Conservation (phyloP, 2,329 filamentous ascomycete species). For the Blumeriella jaapii region DNA sequence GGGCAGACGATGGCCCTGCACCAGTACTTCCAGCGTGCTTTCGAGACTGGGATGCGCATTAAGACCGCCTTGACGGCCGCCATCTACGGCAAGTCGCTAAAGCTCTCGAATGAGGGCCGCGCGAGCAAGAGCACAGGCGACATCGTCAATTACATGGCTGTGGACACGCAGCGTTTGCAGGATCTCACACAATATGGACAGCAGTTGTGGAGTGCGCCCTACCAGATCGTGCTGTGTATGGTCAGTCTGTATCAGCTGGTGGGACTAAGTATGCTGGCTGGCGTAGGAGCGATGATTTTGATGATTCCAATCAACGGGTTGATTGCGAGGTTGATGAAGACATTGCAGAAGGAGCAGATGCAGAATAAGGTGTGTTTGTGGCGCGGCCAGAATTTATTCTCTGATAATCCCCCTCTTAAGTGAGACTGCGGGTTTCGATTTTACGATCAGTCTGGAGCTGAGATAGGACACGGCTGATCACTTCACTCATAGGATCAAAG, state of each 20-base stretch:
- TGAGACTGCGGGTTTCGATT: too few species aligned
- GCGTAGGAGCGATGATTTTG: constrained; percentile 86
- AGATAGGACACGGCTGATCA: not conserved
- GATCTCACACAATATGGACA: constrained; percentile 93
- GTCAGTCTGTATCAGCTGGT: constrained; percentile 90
- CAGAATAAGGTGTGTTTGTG: constrained; percentile 72
- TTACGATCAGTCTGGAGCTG: too few species aligned
- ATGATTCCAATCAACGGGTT: constrained; percentile 96
- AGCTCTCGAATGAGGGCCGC: constrained; percentile 85
- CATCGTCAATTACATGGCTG: constrained; percentile 99
- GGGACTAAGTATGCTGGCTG: constrained; percentile 89
- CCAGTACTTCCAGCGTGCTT: constrained; percentile 93
- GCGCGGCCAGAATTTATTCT: too few species aligned
- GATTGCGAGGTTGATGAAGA: constrained; percentile 89
- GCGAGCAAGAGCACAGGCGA: constrained; percentile 86
- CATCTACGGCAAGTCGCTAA: constrained; percentile 86
- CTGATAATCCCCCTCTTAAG: too few species aligned
- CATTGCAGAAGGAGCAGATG: constrained; percentile 91
- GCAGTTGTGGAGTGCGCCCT: constrained; percentile 91
- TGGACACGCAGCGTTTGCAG: constrained; percentile 89
- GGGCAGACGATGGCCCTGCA: constrained; percentile 84
- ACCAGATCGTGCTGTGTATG: constrained; percentile 95
- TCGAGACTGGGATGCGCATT: constrained; percentile 93
- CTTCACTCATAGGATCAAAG: constrained; percentile 49
- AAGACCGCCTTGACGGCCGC: constrained; percentile 81